phyloP scores from a whole-genome alignment of 2,329 filamentous ascomycete species.

The Tolypocladium endophyticum region DNA sequence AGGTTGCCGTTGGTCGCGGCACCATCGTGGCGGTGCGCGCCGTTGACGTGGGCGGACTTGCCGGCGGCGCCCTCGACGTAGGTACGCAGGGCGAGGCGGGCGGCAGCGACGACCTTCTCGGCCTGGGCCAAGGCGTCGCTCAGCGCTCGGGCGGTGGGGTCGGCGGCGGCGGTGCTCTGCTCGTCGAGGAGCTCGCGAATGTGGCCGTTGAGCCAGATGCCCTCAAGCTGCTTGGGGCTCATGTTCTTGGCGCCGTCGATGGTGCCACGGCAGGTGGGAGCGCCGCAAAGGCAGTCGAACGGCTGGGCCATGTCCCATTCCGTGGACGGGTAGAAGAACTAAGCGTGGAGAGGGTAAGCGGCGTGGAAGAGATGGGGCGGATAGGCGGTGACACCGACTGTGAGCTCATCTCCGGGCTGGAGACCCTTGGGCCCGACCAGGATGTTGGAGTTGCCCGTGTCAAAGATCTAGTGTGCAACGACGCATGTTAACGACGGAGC shows the following conservation, averaged over 20 bases:
- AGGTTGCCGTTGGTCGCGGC: not conserved
- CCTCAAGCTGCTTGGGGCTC: conserved; percentile 38
- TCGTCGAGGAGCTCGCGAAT: conserved; percentile 45
- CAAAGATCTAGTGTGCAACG: conserved; percentile 39
- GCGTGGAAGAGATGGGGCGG: no score
- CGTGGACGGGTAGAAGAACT: conserved; percentile 67
- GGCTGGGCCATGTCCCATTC: conserved; percentile 67
- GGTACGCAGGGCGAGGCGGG: conserved; percentile 29
- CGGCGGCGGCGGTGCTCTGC: conserved; percentile 14
- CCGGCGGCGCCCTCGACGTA: conserved; percentile 17
- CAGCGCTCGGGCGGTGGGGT: conserved; percentile 31
- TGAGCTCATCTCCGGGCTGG: conserved; percentile 45
- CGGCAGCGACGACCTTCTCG: conserved; percentile 35
- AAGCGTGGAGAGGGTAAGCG: not conserved
- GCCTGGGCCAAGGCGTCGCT: conserved; percentile 31
- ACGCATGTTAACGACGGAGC: not conserved
- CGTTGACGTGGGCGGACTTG: conserved; percentile 8
- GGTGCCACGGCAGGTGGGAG: conserved; percentile 44
- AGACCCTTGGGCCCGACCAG: conserved; percentile 48
- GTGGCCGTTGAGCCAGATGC: conserved; percentile 52
- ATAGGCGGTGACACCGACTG: conserved; percentile 23
- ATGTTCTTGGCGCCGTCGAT: conserved; percentile 56
- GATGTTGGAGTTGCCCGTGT: conserved; percentile 45
- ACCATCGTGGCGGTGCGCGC: conserved; percentile 4
- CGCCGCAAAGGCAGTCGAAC: conserved; percentile 55